These are phyloP conservation scores for Colletotrichum tropicale DNA, from an alignment of 2,329 filamentous ascomycete species.

Conservation along the genomic window DNA sequence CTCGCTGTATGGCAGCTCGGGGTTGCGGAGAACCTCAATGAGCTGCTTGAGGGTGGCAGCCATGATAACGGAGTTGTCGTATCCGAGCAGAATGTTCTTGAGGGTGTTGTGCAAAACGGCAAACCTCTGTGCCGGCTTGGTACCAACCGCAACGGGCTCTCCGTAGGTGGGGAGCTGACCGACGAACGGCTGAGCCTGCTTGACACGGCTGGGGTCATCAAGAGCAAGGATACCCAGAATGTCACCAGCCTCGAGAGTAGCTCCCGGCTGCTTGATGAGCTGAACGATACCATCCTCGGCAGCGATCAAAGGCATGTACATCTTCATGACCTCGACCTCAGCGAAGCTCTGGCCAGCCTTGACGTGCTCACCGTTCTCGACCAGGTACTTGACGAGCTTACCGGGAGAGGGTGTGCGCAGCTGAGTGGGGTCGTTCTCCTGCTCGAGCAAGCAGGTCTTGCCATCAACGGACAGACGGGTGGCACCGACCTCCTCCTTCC, in stretches of 20 bases:
- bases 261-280: conserved; percentile 98
- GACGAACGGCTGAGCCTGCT: conserved; percentile 93
- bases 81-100: conserved; percentile 87
- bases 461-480: conserved; percentile 95
- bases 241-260: conserved; percentile 96
- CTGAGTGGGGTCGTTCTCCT: conserved; percentile 98
- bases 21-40: conserved; percentile 86
- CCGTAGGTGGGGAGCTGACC: conserved; percentile 89
- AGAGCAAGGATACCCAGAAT: conserved; percentile 97
- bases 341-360: conserved; percentile 91
- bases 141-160: conserved; percentile 84
- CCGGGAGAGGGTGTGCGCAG: conserved; percentile 92
- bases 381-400: conserved; percentile 97
- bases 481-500: conserved; percentile 98
- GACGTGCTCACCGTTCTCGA: conserved; percentile 94
- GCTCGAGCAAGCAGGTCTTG: conserved; percentile 97
- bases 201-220: conserved; percentile 94
- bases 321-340: conserved; percentile 99
- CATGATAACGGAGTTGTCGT: conserved; percentile 98
- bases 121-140: conserved; percentile 91
- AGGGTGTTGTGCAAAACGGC: conserved; percentile 77
- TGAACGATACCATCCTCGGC: conserved; percentile 96
- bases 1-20: conserved; percentile 92
- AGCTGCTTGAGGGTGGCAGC: conserved; percentile 82
- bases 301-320: conserved; percentile 99